These are phyloP conservation scores for Melaleuca quinquenervia DNA, from an alignment of 345 rosid species.

Conservation along the genomic window DNA sequence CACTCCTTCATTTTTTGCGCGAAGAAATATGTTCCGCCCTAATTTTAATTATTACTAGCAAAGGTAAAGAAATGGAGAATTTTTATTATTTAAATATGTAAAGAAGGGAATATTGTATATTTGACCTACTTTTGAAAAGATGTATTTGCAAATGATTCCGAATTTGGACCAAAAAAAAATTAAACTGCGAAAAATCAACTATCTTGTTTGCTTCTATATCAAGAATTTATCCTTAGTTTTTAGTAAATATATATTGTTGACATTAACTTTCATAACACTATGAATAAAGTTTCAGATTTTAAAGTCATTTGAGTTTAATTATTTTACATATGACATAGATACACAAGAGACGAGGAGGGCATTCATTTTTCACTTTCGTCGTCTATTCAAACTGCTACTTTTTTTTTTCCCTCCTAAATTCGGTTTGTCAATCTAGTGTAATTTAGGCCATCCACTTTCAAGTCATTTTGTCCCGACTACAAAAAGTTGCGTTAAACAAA, in stretches of 20 bases:
- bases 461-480: not conserved
- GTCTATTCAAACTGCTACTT: not conserved
- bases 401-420: not conserved
- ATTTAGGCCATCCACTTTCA: not conserved
- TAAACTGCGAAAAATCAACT: not conserved
- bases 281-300: not conserved
- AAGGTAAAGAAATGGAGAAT: not conserved
- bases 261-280: not conserved
- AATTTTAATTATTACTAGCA: not conserved
- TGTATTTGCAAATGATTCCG: not conserved
- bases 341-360: not conserved
- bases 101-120: not conserved
- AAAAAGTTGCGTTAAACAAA: not conserved
- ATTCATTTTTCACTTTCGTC: not conserved
- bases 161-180: not conserved
- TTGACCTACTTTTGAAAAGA: not conserved
- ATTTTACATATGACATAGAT: not conserved
- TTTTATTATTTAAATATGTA: not conserved
- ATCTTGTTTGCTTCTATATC: not conserved
- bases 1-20: not conserved
- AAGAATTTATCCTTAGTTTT: not conserved
- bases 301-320: not conserved
- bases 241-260: not conserved
- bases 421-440: not conserved
- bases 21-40: not conserved